Percentiles rank a stretch among this genome's conserved stretches.
phyloP scores from a whole-genome alignment of 176 grass and related monocot genomes.

The Carex parvula region DNA sequence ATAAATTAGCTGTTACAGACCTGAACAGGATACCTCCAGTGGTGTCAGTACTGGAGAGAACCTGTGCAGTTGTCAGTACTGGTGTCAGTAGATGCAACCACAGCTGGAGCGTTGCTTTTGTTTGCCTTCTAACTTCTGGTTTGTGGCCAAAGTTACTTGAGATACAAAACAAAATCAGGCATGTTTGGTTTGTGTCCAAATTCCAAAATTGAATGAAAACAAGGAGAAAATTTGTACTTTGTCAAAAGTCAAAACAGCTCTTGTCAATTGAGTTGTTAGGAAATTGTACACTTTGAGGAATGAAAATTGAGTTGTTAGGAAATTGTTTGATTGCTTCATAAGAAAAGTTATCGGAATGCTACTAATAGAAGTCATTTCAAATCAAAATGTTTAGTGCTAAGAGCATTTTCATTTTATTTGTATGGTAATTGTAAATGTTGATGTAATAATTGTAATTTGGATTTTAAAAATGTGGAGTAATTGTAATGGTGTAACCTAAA shows the following conservation, averaged over 20 bases:
- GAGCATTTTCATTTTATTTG: neutral
- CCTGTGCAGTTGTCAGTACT: too few relatives aligned
- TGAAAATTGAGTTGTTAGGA: too few relatives aligned
- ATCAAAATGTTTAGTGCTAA: neutral
- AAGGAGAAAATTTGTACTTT: too few relatives aligned
- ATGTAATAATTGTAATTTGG: neutral
- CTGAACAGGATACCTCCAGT: neutral
- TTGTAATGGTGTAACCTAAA: neutral
- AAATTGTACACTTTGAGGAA: too few relatives aligned
- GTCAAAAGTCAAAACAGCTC: too few relatives aligned
- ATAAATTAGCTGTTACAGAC: neutral
- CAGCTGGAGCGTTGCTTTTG: neutral
- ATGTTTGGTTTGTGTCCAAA: neutral
- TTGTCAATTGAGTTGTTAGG: too few relatives aligned
- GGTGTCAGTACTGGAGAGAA: too few relatives aligned
- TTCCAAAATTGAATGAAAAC: neutral
- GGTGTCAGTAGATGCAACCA: neutral
- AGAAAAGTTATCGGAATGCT: neutral
- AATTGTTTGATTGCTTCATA: constrained; percentile 2
- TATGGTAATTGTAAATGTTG: neutral
- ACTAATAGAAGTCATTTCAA: neutral
- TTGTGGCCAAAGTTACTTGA: constrained; percentile 10
- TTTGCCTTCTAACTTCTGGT: neutral
- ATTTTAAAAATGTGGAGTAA: neutral
- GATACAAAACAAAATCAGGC: constrained; percentile 1